A percentile compares a stretch with the other conserved stretches of the same genome.
phyloP scores from a whole-genome alignment of 495 filamentous ascomycete species.

The Penicillium paradoxum region DNA sequence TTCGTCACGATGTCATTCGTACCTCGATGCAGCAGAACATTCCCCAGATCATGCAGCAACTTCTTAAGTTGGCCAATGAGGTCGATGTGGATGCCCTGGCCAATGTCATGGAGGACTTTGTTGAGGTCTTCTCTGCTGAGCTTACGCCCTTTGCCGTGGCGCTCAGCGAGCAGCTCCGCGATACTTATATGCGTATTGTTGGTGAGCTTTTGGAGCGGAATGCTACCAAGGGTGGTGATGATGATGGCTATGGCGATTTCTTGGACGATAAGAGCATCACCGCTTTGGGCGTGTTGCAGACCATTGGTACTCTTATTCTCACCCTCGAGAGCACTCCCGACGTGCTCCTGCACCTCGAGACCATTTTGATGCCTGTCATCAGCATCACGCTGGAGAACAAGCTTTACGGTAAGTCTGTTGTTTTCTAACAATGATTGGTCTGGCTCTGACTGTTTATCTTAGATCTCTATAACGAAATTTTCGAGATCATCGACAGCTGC shows the following conservation, averaged over 20 bases:
- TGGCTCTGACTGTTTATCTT: slow-evolving; percentile 12
- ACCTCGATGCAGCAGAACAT: slow-evolving; percentile 95
- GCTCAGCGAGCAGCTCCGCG: slow-evolving; percentile 89
- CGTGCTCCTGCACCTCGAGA: slow-evolving; percentile 87
- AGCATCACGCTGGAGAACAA: slow-evolving; percentile 95
- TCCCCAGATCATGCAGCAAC: slow-evolving; percentile 98
- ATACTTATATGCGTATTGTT: slow-evolving; percentile 93
- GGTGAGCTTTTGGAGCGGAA: slow-evolving; percentile 85
- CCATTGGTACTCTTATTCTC: slow-evolving; percentile 93
- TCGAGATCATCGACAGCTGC: slow-evolving; percentile 98
- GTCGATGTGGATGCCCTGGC: slow-evolving; percentile 90
- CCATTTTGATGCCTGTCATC: slow-evolving; percentile 94
- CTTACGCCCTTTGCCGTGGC: slow-evolving; percentile 98
- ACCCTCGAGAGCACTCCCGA: slow-evolving; percentile 96
- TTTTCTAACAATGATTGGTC: neutral
- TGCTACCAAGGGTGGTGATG: slow-evolving; percentile 60
- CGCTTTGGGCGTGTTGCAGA: slow-evolving; percentile 91
- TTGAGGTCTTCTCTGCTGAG: slow-evolving; percentile 94
- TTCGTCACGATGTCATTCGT: slow-evolving; percentile 90
- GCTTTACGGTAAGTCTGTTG: slow-evolving; percentile 60
- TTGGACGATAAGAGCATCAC: slow-evolving; percentile 98
- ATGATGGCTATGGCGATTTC: slow-evolving; percentile 79
- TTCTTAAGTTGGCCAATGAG: slow-evolving; percentile 93
- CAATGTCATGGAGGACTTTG: slow-evolving; percentile 99
- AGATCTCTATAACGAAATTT: slow-evolving; percentile 94